phyloP scores from a whole-genome alignment of 192 early-diverging fungal species.

The Gonapodya prolifera region DNA sequence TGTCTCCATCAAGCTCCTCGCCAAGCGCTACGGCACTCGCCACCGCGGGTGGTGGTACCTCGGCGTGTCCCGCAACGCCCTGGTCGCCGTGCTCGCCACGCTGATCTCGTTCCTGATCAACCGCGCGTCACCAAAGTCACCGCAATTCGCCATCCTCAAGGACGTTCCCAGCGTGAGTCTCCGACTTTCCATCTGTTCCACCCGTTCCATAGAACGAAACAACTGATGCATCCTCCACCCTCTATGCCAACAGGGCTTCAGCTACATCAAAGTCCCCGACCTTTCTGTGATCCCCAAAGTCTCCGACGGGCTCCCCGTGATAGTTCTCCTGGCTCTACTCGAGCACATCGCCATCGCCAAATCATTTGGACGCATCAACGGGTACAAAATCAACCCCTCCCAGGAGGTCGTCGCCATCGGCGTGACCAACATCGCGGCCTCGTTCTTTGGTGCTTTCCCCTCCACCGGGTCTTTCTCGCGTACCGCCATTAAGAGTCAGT shows the following conservation, averaged over 20 bases:
- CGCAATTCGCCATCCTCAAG: conserved; percentile 4
- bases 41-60: neutral
- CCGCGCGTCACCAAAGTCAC: conserved; percentile 15
- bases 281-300: conserved; percentile 32
- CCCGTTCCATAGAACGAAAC: too few species aligned
- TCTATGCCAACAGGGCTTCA: too few species aligned
- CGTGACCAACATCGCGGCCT: conserved; percentile 68
- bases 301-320: conserved; percentile 41
- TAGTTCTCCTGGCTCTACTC: conserved; percentile 64
- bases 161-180: too few species aligned
- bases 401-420: conserved; percentile 89
- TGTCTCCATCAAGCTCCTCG: neutral
- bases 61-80: conserved; percentile 21
- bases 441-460: conserved; percentile 79
- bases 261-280: neutral
- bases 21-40: neutral
- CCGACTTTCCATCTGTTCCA: too few species aligned
- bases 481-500: conserved; percentile 79
- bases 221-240: too few species aligned
- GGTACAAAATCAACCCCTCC: conserved; percentile 71
- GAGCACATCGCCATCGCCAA: conserved; percentile 86
- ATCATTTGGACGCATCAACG: conserved; percentile 71
- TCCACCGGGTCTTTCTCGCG: conserved; percentile 90
- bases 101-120: conserved; percentile 55
- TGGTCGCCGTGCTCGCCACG: conserved; percentile 66